Conservation (phyloP, 805 yeast genomes). For the Cyberlindnera galapagoensis region DNA sequence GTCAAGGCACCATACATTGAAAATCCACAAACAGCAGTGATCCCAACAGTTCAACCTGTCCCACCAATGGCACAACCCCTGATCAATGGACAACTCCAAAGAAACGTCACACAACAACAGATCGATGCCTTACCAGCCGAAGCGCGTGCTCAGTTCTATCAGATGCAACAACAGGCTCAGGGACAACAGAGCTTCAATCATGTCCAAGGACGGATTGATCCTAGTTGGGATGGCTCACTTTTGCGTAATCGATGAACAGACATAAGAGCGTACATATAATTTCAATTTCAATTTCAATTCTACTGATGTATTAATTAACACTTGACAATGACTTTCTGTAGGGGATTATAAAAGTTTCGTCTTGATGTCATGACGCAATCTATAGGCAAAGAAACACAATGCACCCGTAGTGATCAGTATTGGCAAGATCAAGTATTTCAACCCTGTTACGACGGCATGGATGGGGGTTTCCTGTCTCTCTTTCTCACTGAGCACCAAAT, state of each 20-base stretch:
- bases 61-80: background rate
- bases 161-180: too few species aligned
- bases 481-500: constrained; percentile 20
- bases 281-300: too few species aligned
- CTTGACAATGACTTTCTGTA: background rate
- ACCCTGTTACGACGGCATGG: constrained; percentile 19
- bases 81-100: background rate
- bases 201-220: too few species aligned
- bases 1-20: constrained; percentile 38
- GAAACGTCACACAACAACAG: too few species aligned
- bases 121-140: background rate
- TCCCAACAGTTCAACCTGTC: background rate
- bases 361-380: constrained; percentile 56
- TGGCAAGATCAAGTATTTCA: constrained; percentile 23
- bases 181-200: too few species aligned
- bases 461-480: constrained; percentile 18
- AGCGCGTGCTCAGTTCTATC: too few species aligned
- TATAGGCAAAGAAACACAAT: constrained; percentile 41
- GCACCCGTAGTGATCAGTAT: constrained; percentile 24
- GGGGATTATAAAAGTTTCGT: constrained; percentile 43
- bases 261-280: too few species aligned
- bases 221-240: too few species aligned
- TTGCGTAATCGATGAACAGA: too few species aligned
- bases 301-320: too few species aligned
- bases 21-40: constrained; percentile 9